Evolutionary conservation across 2,329 filamentous ascomycete species (phyloP), one percentile per base, ranked within the genome.

Genomic region (Aureobasidium sp.): DNA sequence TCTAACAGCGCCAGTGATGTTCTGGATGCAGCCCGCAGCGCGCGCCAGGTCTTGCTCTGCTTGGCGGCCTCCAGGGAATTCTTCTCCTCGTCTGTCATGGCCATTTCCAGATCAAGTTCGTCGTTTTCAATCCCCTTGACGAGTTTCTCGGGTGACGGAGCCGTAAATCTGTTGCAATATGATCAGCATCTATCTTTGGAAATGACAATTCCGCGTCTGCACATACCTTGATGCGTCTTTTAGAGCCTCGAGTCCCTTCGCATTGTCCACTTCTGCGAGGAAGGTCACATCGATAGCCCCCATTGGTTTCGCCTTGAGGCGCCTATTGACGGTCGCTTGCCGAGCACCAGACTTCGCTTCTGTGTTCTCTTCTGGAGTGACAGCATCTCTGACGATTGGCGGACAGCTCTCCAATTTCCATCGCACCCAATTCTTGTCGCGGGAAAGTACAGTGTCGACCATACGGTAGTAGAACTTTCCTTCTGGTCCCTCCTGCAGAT

Each of bases 401-500:
- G 91, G 90, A 72, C 94, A 99, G 67, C 87, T 90, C 73, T 97
- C 92, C 64, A 93, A 87, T 77, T 99, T 99, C 94, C 94, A 99
- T 65, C 92, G 88, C 48, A 95, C 92, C 95, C 95, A 99, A 72
- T 97, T 97, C 79, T 97, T 97, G 75, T 99, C 94, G 66, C 94
- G 84, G 27, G 91, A 90, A 34, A 99, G 84, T 36, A 99, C 93
- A 13, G 92, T 97, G 73, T 97, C 93, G 36, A 99, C 92, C 85
- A 97, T 96, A 43, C 94, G 88, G 75, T 92, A 89, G 75, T 97
- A 99, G 75, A 96, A 96, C 66, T 90, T 89, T 34, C 94, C 94
- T 70, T 96, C 92, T 46, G 81, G 77, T 24, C 90, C 90, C 68
- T 87, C 82, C 71, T 89, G 88, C 62, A 99, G 82, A 74, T 97